Evolutionary conservation across 2,329 filamentous ascomycete genomes (phyloP).

Genomic region (Erysiphe pulchra): DNA sequence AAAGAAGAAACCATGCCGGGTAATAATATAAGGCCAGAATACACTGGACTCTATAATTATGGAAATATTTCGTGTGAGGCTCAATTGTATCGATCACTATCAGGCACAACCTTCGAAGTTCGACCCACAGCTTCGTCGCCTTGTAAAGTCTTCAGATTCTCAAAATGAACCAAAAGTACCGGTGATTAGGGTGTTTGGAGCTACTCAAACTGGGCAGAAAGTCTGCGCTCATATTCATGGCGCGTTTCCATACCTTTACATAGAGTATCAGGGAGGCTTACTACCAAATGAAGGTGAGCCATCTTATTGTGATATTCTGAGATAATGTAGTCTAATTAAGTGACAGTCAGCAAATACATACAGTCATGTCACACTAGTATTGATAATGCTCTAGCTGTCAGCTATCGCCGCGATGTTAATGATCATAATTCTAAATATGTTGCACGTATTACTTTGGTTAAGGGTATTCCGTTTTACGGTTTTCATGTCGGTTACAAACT

Average conservation of each 20-base stretch:
- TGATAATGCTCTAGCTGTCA: conserved; percentile 68
- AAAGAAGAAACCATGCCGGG: no score
- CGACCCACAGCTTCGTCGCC: conserved; percentile 52
- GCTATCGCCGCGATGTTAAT: conserved; percentile 53
- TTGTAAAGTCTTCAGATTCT: conserved; percentile 29
- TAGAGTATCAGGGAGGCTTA: conserved; percentile 55
- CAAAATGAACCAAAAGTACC: conserved; percentile 49
- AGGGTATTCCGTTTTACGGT: conserved; percentile 87
- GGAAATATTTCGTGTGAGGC: conserved; percentile 66
- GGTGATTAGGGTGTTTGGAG: conserved; percentile 71
- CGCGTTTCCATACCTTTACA: conserved; percentile 83
- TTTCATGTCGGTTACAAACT: conserved; percentile 79
- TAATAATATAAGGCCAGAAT: no score
- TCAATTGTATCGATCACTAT: conserved; percentile 94
- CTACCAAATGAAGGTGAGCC: conserved; percentile 37
- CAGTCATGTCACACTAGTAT: conserved; percentile 61
- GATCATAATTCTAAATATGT: conserved; percentile 49
- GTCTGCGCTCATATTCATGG: conserved; percentile 92
- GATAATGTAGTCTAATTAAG: conserved; percentile 3
- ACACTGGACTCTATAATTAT: conserved; percentile 13
- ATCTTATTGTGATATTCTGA: background rate
- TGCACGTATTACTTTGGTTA: conserved; percentile 72
- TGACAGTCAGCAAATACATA: conserved; percentile 47
- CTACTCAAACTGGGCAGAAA: conserved; percentile 84
- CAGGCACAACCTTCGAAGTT: conserved; percentile 54